A percentile compares a stretch with the other conserved stretches of the same genome.
These are phyloP conservation scores for Beta lomatogona DNA, from an alignment of 179 eudicot genomes.

Conservation along the genomic window DNA sequence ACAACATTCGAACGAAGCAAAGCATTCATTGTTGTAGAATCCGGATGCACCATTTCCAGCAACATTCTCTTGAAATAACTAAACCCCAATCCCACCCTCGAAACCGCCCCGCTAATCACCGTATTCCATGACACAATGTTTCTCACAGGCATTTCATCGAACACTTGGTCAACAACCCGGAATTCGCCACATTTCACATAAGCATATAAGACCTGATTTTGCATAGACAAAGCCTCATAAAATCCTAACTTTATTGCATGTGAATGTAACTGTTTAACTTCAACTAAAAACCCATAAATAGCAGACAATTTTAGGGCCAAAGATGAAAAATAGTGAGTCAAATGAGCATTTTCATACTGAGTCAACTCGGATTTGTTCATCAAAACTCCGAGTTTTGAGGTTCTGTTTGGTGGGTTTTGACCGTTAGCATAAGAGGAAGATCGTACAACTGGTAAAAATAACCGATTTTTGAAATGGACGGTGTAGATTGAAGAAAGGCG, in stretches of 20 bases:
- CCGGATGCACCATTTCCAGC: constrained; percentile 40
- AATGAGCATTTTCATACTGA: constrained; percentile 20
- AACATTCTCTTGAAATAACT: constrained; percentile 53
- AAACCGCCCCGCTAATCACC: constrained; percentile 35
- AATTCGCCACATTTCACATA: constrained; percentile 45
- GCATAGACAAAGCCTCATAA: constrained; percentile 31
- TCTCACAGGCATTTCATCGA: constrained; percentile 62
- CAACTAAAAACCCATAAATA: constrained; percentile 22
- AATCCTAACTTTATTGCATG: constrained; percentile 44
- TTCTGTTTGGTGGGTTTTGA: constrained; percentile 6
- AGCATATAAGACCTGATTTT: constrained; percentile 43
- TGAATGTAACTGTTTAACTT: constrained; percentile 46
- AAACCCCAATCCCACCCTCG: constrained; percentile 34
- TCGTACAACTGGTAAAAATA: constrained; percentile 5
- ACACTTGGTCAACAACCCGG: constrained; percentile 40
- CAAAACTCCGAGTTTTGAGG: constrained; percentile 22
- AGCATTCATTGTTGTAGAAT: constrained; percentile 44
- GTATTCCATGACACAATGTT: constrained; percentile 62
- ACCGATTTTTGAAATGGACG: constrained; percentile 31
- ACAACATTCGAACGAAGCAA: constrained; percentile 39
- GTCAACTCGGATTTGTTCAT: constrained; percentile 15
- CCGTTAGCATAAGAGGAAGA: constrained; percentile 1
- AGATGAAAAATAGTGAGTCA: constrained; percentile 33
- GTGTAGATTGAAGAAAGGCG: constrained; percentile 21
- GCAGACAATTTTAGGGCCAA: constrained; percentile 40